Conservation (phyloP, 2,329 filamentous ascomycete species). For the Botrytis fabae region DNA sequence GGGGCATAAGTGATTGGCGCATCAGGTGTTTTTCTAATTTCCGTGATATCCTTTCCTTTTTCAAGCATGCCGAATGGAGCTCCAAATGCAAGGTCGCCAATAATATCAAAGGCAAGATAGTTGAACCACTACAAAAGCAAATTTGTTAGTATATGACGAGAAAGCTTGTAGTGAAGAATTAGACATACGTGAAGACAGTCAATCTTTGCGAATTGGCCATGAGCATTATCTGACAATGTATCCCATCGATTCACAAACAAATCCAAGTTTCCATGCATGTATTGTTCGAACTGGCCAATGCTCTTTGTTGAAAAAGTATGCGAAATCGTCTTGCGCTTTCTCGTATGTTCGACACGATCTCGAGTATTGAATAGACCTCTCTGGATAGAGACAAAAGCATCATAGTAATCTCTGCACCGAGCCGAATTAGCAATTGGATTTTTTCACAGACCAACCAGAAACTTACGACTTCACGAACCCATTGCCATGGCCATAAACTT, state of each 20-base stretch:
- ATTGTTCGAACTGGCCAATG: conserved; percentile 82
- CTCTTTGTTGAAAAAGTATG: conserved; percentile 85
- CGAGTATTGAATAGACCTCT: conserved; percentile 88
- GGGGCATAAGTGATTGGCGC: conserved; percentile 66
- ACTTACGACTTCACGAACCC: conserved; percentile 68
- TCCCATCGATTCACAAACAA: conserved; percentile 74
- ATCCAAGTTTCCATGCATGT: conserved; percentile 77
- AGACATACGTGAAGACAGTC: conserved; percentile 61
- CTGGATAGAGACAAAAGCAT: conserved; percentile 84
- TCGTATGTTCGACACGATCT: conserved; percentile 75
- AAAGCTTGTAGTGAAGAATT: background rate
- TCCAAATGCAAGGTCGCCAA: conserved; percentile 66
- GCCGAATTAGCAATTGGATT: conserved; percentile 2
- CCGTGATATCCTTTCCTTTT: conserved; percentile 74
- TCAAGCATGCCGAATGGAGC: conserved; percentile 81
- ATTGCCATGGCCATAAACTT: conserved; percentile 78
- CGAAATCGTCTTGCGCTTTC: conserved; percentile 85
- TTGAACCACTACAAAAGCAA: conserved; percentile 64
- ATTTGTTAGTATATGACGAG: background rate
- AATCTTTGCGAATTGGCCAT: conserved; percentile 56
- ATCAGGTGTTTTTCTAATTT: conserved; percentile 64
- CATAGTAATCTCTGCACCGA: conserved; percentile 73
- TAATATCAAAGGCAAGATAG: conserved; percentile 57
- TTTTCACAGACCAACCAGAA: background rate
- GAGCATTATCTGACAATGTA: conserved; percentile 49